phyloP scores from a whole-genome alignment of 2,329 filamentous ascomycete genomes.

The Colletotrichum tropicale region DNA sequence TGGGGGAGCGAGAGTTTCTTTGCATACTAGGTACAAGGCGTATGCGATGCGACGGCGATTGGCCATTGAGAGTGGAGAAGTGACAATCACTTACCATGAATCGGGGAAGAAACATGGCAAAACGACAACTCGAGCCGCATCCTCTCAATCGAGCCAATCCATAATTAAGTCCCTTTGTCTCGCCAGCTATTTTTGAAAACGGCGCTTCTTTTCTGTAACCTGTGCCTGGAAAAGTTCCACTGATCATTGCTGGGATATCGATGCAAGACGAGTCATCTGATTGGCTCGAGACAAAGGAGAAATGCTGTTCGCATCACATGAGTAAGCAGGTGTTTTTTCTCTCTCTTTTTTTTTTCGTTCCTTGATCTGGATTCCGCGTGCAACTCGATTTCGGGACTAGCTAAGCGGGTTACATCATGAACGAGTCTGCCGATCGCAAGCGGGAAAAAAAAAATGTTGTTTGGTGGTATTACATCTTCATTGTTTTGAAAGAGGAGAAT shows the following conservation, averaged over 20 bases:
- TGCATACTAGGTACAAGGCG: neutral
- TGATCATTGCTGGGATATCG: neutral
- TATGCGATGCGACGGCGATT: neutral
- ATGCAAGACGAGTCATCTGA: slow-evolving; percentile 4
- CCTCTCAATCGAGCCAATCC: neutral
- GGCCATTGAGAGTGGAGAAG: slow-evolving; percentile 13
- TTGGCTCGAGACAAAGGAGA: neutral
- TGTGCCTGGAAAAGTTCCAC: neutral
- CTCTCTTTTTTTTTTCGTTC: neutral
- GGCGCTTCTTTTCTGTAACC: neutral
- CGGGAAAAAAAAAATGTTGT: neutral
- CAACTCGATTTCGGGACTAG: neutral
- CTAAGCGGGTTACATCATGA: neutral
- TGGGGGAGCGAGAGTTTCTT: neutral
- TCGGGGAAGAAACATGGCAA: neutral
- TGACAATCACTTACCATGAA: neutral
- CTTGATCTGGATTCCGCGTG: neutral
- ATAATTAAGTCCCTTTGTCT: neutral
- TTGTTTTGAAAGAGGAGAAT: slow-evolving; percentile 18
- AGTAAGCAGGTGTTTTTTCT: neutral
- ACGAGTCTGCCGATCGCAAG: neutral
- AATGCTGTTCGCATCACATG: neutral
- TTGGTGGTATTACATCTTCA: slow-evolving; percentile 5
- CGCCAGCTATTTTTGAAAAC: neutral
- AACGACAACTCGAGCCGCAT: neutral